phyloP scores from a whole-genome alignment of 495 filamentous ascomycete genomes.

The Penicillium chermesinum region DNA sequence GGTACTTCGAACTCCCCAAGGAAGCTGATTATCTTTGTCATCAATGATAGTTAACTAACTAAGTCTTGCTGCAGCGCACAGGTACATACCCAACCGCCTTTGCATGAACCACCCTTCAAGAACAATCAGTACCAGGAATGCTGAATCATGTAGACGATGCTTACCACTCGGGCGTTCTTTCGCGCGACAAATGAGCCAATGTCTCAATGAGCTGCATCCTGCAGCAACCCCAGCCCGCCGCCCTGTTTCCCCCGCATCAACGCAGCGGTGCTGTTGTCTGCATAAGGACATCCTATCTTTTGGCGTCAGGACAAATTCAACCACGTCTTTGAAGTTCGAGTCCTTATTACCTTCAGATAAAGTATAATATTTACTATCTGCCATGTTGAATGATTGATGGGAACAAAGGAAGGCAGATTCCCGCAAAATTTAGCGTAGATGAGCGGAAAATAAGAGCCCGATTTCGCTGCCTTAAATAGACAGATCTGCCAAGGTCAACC shows the following conservation, averaged over 20 bases:
- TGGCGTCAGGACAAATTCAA: background rate
- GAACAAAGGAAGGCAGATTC: too few species aligned
- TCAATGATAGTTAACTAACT: background rate
- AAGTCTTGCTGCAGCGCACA: background rate
- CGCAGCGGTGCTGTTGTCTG: constrained; percentile 5
- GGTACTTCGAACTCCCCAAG: constrained; percentile 59
- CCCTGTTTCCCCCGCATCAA: constrained; percentile 2
- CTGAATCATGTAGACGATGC: background rate
- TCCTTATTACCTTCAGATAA: constrained; percentile 1
- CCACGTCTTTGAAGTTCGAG: background rate
- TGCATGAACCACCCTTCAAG: constrained; percentile 54
- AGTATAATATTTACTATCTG: constrained; percentile 4
- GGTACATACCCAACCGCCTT: constrained; percentile 41
- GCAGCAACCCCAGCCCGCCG: constrained; percentile 3
- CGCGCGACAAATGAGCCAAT: constrained; percentile 4
- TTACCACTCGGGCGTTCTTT: constrained; percentile 9
- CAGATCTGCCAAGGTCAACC: too few species aligned
- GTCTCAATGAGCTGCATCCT: constrained; percentile 7
- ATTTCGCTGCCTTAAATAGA: too few species aligned
- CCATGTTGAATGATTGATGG: too few species aligned
- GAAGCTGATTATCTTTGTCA: constrained; percentile 31
- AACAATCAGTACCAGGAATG: background rate
- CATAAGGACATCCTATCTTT: constrained; percentile 9
- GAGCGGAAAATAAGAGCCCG: too few species aligned
- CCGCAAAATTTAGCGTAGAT: too few species aligned